A percentile compares a stretch with the other conserved stretches of the same genome.
Conservation (phyloP, 1,139 yeast species). For the Yamadazyma pseudoaaseri region DNA sequence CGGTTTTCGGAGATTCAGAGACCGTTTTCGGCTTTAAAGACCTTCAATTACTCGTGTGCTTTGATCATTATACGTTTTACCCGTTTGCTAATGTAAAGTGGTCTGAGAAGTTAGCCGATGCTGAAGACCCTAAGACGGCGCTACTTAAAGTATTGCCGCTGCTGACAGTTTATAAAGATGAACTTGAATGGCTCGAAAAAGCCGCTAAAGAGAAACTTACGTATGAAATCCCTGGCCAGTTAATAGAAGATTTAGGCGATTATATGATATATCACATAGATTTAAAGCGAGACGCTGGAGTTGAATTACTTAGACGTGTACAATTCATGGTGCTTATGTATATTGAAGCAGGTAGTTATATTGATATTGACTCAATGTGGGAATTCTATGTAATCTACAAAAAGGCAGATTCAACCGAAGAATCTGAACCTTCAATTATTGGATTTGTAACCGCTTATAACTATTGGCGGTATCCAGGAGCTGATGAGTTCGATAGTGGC, state of each 20-base stretch:
- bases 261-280: constrained; percentile 40
- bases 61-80: constrained; percentile 44
- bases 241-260: constrained; percentile 30
- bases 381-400: constrained; percentile 51
- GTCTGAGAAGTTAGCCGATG: constrained; percentile 48
- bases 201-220: constrained; percentile 47
- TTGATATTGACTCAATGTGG: constrained; percentile 84
- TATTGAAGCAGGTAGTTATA: constrained; percentile 92
- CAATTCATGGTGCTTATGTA: constrained; percentile 79
- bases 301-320: constrained; percentile 63
- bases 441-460: constrained; percentile 86
- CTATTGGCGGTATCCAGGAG: constrained; percentile 74
- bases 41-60: constrained; percentile 49
- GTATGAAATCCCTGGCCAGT: constrained; percentile 50
- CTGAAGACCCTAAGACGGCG: constrained; percentile 50
- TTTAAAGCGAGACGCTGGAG: constrained; percentile 37
- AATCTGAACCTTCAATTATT: constrained; percentile 43
- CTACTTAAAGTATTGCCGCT: constrained; percentile 61
- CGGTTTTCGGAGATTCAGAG: constrained; percentile 90
- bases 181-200: constrained; percentile 60
- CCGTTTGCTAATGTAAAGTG: constrained; percentile 59
- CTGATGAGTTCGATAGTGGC: constrained; percentile 52
- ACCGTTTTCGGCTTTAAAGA: constrained; percentile 82
- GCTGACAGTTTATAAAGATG: constrained; percentile 60
- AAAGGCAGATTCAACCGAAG: constrained; percentile 19